A percentile compares a stretch with the other conserved stretches of the same genome.
Conservation (phyloP, 1,284 basidiomycete genomes). For the Rhodotorula mucilaginosa region DNA sequence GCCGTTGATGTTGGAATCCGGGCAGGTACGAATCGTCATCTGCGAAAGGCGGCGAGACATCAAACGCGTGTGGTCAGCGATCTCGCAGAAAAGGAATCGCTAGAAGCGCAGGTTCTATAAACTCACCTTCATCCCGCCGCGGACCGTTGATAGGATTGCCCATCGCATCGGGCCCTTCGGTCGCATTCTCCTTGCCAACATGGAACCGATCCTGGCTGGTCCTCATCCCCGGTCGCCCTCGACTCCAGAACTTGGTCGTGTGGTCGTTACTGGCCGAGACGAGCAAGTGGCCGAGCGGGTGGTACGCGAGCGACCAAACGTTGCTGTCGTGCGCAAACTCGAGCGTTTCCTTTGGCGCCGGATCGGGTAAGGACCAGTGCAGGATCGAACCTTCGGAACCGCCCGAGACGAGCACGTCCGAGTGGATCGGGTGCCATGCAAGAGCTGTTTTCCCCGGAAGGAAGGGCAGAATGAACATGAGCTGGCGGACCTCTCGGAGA, state of each 20-base stretch:
- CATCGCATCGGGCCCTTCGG: constrained; percentile 30
- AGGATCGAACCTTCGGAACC: constrained; percentile 89
- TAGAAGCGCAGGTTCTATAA: not conserved
- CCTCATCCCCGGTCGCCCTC: constrained; percentile 66
- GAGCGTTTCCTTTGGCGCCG: constrained; percentile 70
- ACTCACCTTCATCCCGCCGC: constrained; percentile 27
- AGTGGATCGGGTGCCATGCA: constrained; percentile 93
- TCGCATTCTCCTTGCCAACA: constrained; percentile 40
- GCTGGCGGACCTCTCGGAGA: not conserved
- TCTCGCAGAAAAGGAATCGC: not conserved
- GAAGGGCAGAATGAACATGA: too few relatives aligned
- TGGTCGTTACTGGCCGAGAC: constrained; percentile 93
- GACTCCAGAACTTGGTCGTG: constrained; percentile 94
- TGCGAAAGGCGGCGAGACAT: not conserved
- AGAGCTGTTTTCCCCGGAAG: constrained; percentile 58
- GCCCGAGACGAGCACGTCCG: constrained; percentile 80
- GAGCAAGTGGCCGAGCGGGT: constrained; percentile 92
- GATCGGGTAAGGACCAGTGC: constrained; percentile 75
- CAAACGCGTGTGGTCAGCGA: not conserved
- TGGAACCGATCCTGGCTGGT: constrained; percentile 42
- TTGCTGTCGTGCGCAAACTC: constrained; percentile 94
- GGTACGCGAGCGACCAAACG: constrained; percentile 92
- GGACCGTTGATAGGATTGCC: constrained; percentile 10
- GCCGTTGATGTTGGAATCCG: constrained; percentile 17
- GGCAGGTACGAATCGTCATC: constrained; percentile 20